Conservation (phyloP, 2,329 filamentous ascomycete species). For the Fusarium sp. region DNA sequence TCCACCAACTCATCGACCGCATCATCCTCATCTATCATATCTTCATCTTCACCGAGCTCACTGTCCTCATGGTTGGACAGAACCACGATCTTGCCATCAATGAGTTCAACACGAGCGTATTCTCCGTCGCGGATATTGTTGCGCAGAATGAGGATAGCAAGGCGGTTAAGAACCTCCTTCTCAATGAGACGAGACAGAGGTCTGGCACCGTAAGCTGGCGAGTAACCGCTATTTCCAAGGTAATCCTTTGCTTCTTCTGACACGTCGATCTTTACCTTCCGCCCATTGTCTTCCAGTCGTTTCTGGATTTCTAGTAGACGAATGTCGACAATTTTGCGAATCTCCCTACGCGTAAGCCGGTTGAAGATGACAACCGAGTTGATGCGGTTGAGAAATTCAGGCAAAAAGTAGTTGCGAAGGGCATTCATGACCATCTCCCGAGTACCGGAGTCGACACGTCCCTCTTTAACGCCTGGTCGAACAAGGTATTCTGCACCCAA, state of each 20-base stretch:
- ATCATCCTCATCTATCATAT: conserved; percentile 79
- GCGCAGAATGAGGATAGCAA: conserved; percentile 91
- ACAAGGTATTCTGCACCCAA: conserved; percentile 93
- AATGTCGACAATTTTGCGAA: conserved; percentile 94
- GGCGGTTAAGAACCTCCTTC: conserved; percentile 93
- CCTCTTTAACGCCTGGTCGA: conserved; percentile 80
- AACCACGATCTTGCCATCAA: conserved; percentile 83
- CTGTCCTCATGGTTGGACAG: conserved; percentile 81
- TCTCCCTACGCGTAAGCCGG: conserved; percentile 87
- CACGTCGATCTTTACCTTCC: conserved; percentile 87
- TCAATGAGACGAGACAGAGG: conserved; percentile 92
- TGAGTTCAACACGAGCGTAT: conserved; percentile 79
- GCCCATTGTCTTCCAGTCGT: conserved; percentile 84
- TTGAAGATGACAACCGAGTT: conserved; percentile 98
- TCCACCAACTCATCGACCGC: conserved; percentile 75
- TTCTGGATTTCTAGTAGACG: conserved; percentile 90
- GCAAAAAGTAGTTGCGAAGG: conserved; percentile 94
- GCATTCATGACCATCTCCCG: conserved; percentile 90
- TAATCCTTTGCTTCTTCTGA: conserved; percentile 91
- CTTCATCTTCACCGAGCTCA: conserved; percentile 71
- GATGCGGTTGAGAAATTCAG: conserved; percentile 98
- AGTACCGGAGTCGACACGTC: conserved; percentile 86
- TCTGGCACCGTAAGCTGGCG: conserved; percentile 92
- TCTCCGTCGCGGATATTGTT: conserved; percentile 89
- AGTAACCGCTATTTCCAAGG: conserved; percentile 90